Evolutionary conservation across 176 grass and related monocot genomes (phyloP), one percentile per base, ranked within the genome.

Genomic region (Alopecurus myosuroides): DNA sequence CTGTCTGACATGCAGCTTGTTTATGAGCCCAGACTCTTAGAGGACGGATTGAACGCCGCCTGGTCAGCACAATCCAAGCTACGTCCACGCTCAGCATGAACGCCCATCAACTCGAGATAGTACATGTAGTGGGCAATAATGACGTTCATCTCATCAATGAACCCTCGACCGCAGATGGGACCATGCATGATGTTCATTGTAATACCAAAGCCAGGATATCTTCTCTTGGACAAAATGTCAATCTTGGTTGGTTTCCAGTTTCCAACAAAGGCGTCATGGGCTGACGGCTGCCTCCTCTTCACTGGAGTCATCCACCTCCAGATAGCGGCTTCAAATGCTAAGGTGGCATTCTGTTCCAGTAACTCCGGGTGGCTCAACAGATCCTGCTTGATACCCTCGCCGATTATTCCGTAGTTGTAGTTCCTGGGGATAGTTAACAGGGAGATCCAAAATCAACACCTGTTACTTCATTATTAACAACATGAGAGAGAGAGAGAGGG

Each of bases 241-340:
- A 86, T 94, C 83, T 92, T 91, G 29, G 69, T 89, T 61, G 92
- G 92, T 87, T 91, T 92, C 95, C 90, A 97, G 86, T 91, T 92
- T 70, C 95, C 92, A 79, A 97, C 95, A 76, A 92, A 86, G 15
- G 77, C 92, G 52, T 97, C 95, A 36, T 94, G 95, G n/a, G 92
- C 92, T 19, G 95, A 94, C 31, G 95, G 92, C 56, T 91, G 90
- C 76, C 87, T 94, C 81, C 91, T 84, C 61, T 94, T 97, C 80
- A 97, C 78, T 7, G 95, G 95, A 77, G 88, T 97, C 90, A 97
- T 92, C 95, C 92, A 97, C 90, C 92, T 92, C 95, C 95, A 97
- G 3, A 94, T 82, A 29, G 95, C 92, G n/a, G 95, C 92, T 84
- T 92, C 81, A 89, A 97, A 97, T 74, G 95, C 95, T 17, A 97